Conservation (phyloP, 257 asterid species). For the Penstemon eatonii region DNA sequence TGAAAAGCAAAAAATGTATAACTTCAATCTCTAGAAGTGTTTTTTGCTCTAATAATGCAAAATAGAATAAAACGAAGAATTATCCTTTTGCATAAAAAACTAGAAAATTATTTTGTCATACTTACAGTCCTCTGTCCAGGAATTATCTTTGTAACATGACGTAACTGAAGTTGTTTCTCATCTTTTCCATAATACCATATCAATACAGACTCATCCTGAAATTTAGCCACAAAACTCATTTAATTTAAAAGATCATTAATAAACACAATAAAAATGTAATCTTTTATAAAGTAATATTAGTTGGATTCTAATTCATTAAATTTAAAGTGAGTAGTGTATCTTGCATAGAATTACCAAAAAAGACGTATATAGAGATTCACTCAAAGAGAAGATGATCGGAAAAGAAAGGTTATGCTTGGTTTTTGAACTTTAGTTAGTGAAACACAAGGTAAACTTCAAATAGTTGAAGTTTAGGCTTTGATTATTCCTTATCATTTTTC, state of each 20-base stretch:
- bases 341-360: neutral
- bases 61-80: neutral
- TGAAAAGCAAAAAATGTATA: slow-evolving; percentile 31
- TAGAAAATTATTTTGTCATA: slow-evolving; percentile 29
- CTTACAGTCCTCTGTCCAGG: slow-evolving; percentile 99
- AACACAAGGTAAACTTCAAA: no score
- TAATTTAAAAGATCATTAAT: slow-evolving; percentile 14
- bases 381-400: no score
- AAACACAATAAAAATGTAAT: neutral
- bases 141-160: slow-evolving; percentile 68
- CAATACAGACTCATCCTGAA: slow-evolving; percentile 86
- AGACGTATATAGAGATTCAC: neutral
- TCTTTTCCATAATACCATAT: slow-evolving; percentile 88
- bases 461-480: no score
- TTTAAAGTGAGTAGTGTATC: neutral
- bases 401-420: no score
- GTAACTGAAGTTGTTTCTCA: slow-evolving; percentile 77
- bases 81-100: slow-evolving; percentile 6
- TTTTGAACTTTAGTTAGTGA: no score
- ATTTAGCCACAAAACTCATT: slow-evolving; percentile 23
- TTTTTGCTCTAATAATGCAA: neutral
- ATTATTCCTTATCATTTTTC: no score
- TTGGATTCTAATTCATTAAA: neutral
- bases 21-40: neutral
- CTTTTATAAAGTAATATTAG: neutral